Evolutionary conservation across 2,329 filamentous ascomycete species (phyloP), one percentile per base, ranked within the genome.

Genomic region (Aspergillus udagawae): DNA sequence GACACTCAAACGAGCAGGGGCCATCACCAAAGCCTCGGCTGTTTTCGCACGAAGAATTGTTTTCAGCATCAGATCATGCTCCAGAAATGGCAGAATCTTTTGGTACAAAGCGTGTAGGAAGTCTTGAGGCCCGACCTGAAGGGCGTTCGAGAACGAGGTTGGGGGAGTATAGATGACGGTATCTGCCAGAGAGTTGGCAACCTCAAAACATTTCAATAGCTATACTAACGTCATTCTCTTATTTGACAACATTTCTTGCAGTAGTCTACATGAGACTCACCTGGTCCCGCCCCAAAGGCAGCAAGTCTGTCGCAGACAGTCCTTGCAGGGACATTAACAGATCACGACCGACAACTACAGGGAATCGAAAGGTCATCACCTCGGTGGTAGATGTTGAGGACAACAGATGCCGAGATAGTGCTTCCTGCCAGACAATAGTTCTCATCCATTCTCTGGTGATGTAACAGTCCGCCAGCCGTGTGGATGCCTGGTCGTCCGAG

Each of bases 371-470:
- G 0, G 60, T 66, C 63, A 70, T 59, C 5, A 68, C 53, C 21
- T 57, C 53, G 4, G 38, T 49, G n/a, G 55, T 52, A 1, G 65
- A 59, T 6, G 59, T 55, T 7, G 69, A 70, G 6, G 69, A 71
- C 2, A 71, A 49, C 17, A 70, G 54, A 2, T 63, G 63, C 42
- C 56, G 48, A 3, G 65, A 65, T 3, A 71, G 52, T 17, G 67
- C 69, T 28, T 69, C 58, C 28, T 70, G 69, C 69, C 69, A 71
- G 21, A 71, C 57, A 7, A 71, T 71, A 1, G 64, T 70, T 27
- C 68, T 62, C 69, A 71, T 71, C 69, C 69, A 71, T 56, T 70
- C 61, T 49, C 62, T 63, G 0, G 69, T 71, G 44, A 70, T 69
- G 29, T 63, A 61, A 27, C 62, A 70, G 25, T 71, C 69, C 23